phyloP scores from a whole-genome alignment of 2,329 filamentous ascomycete genomes.

The Microdochium paspali region DNA sequence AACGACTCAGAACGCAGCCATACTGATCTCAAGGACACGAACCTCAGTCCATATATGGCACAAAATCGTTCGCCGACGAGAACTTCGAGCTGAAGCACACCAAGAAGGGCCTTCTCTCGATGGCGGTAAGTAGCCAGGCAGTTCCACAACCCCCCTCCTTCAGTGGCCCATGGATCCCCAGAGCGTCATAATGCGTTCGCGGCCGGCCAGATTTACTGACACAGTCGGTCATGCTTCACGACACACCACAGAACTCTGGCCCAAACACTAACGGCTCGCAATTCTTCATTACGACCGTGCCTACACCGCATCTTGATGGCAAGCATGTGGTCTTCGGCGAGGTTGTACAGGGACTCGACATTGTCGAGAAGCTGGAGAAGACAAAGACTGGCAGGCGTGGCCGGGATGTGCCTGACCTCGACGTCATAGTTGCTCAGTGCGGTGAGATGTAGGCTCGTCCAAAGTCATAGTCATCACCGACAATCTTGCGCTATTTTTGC shows the following conservation, averaged over 20 bases:
- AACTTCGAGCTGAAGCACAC: constrained; percentile 79
- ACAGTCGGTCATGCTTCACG: too few relatives aligned
- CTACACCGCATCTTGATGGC: constrained; percentile 78
- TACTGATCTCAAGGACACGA: constrained; percentile 1
- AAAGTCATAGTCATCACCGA: background rate
- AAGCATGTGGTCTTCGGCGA: constrained; percentile 96
- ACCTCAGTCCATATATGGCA: constrained; percentile 66
- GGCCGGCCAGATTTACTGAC: too few relatives aligned
- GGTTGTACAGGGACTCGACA: constrained; percentile 81
- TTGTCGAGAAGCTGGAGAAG: constrained; percentile 86
- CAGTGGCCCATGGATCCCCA: background rate
- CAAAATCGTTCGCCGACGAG: constrained; percentile 78
- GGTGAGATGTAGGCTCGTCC: constrained; percentile 69
- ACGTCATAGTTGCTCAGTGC: constrained; percentile 77
- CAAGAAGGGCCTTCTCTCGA: constrained; percentile 71
- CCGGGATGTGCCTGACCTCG: constrained; percentile 74
- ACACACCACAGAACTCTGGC: constrained; percentile 61
- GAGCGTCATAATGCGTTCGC: too few relatives aligned
- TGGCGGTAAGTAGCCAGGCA: constrained; percentile 62
- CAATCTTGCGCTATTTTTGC: too few relatives aligned
- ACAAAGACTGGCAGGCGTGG: constrained; percentile 68
- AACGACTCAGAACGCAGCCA: too few relatives aligned
- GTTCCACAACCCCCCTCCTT: background rate
- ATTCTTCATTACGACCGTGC: constrained; percentile 91
- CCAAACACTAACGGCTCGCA: constrained; percentile 90